phyloP scores from a whole-genome alignment of 495 filamentous ascomycete species.

The Neurospora sp. region DNA sequence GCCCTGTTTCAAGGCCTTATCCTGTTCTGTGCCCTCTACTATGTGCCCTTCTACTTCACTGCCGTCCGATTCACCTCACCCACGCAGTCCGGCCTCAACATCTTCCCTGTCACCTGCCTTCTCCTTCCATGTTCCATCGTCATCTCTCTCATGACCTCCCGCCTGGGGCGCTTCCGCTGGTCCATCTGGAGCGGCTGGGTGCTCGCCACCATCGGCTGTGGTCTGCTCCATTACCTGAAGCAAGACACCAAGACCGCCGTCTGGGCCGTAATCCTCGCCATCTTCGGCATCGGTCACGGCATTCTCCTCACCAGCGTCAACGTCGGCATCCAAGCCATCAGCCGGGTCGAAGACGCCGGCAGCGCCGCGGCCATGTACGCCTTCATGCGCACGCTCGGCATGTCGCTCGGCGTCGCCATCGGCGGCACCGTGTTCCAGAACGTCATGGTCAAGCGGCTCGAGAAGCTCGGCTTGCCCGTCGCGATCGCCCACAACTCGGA shows the following conservation, averaged over 20 bases:
- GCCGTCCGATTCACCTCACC: conserved; percentile 45
- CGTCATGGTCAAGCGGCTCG: conserved; percentile 36
- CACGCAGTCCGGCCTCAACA: conserved; percentile 39
- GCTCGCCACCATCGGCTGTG: conserved; percentile 37
- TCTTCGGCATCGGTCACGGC: conserved; percentile 46
- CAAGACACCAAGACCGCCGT: conserved; percentile 31
- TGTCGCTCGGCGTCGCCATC: conserved; percentile 53
- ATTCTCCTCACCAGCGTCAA: conserved; percentile 41
- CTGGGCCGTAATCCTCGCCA: conserved; percentile 44
- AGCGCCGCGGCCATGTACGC: conserved; percentile 49
- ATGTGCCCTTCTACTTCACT: conserved; percentile 54
- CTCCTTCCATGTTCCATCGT: conserved; percentile 31
- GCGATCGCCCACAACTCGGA: conserved; percentile 35
- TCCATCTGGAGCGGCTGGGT: conserved; percentile 49
- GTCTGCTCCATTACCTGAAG: conserved; percentile 37
- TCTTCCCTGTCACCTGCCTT: conserved; percentile 20
- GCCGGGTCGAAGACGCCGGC: conserved; percentile 37
- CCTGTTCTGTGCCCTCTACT: conserved; percentile 41
- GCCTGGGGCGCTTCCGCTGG: conserved; percentile 43
- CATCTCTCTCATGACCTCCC: conserved; percentile 38
- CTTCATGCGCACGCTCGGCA: conserved; percentile 51
- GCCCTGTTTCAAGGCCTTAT: conserved; percentile 28
- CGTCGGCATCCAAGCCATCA: conserved; percentile 44
- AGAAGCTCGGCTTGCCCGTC: conserved; percentile 25
- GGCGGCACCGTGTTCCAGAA: conserved; percentile 55